phyloP scores from a whole-genome alignment of 805 yeast species.

The Ogataea nitratoaversa region DNA sequence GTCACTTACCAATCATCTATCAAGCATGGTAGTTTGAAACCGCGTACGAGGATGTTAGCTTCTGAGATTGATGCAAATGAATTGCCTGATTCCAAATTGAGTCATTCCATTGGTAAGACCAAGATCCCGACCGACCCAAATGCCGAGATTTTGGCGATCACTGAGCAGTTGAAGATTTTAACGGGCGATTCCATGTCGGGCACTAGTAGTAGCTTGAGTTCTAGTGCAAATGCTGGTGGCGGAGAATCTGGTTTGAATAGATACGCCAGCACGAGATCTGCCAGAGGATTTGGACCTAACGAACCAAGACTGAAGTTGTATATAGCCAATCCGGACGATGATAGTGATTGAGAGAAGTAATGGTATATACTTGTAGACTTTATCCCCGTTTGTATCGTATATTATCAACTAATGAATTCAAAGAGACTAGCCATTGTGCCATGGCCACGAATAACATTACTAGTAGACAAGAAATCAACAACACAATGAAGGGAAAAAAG shows the following conservation, averaged over 20 bases:
- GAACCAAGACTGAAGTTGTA: slow-evolving; percentile 42
- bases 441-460: too few species aligned
- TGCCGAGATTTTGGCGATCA: slow-evolving; percentile 29
- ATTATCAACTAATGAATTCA: too few species aligned
- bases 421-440: too few species aligned
- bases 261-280: slow-evolving; percentile 31
- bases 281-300: slow-evolving; percentile 25
- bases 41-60: slow-evolving; percentile 66
- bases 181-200: slow-evolving; percentile 12
- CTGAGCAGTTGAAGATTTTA: slow-evolving; percentile 28
- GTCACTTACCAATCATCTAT: slow-evolving; percentile 38
- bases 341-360: slow-evolving; percentile 32
- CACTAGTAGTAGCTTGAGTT: neutral
- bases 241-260: slow-evolving; percentile 23
- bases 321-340: slow-evolving; percentile 50
- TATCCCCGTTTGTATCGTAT: too few species aligned
- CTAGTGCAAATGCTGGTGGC: slow-evolving; percentile 4
- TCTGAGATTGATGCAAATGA: slow-evolving; percentile 72
- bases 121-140: slow-evolving; percentile 30
- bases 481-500: too few species aligned
- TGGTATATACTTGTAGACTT: too few species aligned
- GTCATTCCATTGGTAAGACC: slow-evolving; percentile 24
- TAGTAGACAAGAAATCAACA: too few species aligned
- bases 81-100: slow-evolving; percentile 30
- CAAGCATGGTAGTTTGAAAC: slow-evolving; percentile 60